Conservation (phyloP, 2,329 filamentous ascomycete genomes). For the Aureobasidium sp. region DNA sequence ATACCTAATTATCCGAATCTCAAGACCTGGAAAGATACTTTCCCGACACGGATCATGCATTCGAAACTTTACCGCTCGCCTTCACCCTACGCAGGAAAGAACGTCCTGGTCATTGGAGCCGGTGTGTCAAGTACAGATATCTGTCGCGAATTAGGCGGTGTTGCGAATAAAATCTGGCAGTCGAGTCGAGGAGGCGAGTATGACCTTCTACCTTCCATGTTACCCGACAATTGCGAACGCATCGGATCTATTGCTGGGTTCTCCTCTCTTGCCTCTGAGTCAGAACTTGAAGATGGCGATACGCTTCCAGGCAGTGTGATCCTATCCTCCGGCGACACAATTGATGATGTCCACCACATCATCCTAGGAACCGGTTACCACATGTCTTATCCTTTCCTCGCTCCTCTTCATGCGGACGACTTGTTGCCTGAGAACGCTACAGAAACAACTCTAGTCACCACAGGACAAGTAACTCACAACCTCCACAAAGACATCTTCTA, state of each 20-base stretch:
- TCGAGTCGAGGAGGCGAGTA: conserved; percentile 53
- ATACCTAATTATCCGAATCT: conserved; percentile 43
- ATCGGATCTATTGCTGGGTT: conserved; percentile 46
- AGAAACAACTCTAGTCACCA: conserved; percentile 50
- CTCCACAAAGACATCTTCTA: conserved; percentile 65
- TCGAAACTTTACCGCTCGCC: conserved; percentile 44
- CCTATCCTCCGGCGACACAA: conserved; percentile 43
- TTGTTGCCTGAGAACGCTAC: conserved; percentile 38
- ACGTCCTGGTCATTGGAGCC: conserved; percentile 47
- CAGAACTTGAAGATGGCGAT: not conserved
- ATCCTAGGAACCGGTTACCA: conserved; percentile 63
- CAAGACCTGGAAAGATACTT: conserved; percentile 35
- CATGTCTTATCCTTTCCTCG: conserved; percentile 56
- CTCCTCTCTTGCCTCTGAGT: not conserved
- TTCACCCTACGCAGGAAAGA: conserved; percentile 44
- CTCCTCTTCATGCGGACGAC: conserved; percentile 40
- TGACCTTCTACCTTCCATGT: conserved; percentile 45
- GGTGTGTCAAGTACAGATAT: conserved; percentile 49
- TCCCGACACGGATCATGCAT: conserved; percentile 38
- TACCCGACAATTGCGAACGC: conserved; percentile 46
- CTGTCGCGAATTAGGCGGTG: conserved; percentile 39
- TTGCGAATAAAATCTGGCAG: conserved; percentile 41
- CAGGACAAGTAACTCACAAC: conserved; percentile 56
- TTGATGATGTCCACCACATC: conserved; percentile 51
- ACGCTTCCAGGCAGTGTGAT: conserved; percentile 38